Base-by-base conservation (phyloP, 805 yeast species). In the Yamadazyma insecticola region DNA sequence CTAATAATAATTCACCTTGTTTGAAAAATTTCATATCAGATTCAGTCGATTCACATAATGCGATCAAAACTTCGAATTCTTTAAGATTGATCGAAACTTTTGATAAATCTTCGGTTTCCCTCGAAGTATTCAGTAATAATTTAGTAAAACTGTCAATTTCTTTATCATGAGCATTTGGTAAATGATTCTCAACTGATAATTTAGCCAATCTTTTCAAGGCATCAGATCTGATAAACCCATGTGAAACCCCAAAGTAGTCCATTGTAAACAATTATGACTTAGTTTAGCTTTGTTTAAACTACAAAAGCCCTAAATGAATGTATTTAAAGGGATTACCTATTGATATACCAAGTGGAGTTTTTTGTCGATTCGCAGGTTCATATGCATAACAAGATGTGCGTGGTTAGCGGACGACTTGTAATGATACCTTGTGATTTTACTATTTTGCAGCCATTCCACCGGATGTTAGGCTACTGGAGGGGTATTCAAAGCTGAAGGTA, bases 1-100 rank as follows among this genome's bases (percentile, higher is more conserved):
- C 50, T n/a, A 72, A 45, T 13, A 77, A 47, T 16, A 65, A 35
- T 4, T 53, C 47, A 10, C 74, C 76, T 28, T 69, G 71, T 5
- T 40, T 45, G 1, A 51, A 47, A 15, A 47, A 43, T 21, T 54
- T 55, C 29, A 53, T 36, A 7, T 52, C 46, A 6, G 60, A 55
- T 4, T 36, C 34, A 4, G 67, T 48, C 8, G 66, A 57, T 16
- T 60, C 60, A 37, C 81, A 74, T 16, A 81, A 53, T 1, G 86
- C 82, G 26, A 72, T 42, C 36, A 80, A 57, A 4, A 72, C 67
- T 40, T 80, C 83, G 35, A 65, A 63, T 47, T 78, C 82, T 35
- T 68, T 72, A 23, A 63, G 54, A 2, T 74, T 55, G 37, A 74
- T 60, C 11, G 74, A 71, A 12, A 69, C 65, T 4, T 56, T 36